Evolutionary conservation across 176 grass and related monocot genomes (phyloP), one percentile per base, ranked within the genome.

Genomic region (Avena eriantha): DNA sequence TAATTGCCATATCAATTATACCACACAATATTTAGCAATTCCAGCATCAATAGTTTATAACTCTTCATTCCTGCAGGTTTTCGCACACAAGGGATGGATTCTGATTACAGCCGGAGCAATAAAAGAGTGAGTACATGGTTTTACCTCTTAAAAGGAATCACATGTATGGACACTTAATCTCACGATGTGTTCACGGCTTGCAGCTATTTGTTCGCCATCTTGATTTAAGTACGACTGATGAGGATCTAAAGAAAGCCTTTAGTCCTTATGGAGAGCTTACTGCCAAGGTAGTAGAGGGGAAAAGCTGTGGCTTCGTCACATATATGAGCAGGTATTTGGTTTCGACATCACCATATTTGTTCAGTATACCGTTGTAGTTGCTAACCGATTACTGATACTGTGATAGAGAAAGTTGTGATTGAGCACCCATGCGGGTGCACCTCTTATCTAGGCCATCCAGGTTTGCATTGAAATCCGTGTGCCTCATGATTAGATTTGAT

Each of bases 171-270:
- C n/a, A 82, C 23, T 53, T 72, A 36, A 81, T 48, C 26, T 59
- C 46, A 82, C 16, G 9, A 46, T 51, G 3, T n/a, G 29, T 78
- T 82, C 24, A 59, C 63, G 77, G 3, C 53, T 84, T 83, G 36
- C 77, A 94, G 93, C 58, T 94, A 76, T 92, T 94, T 88, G 74
- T 94, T 50, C 74, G 87, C 47, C 26, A 53, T 16, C 82, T 94
- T 83, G 85, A 85, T 56, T 59, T 57, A 45, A 84, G 80, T 46
- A 79, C 88, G 43, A 90, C 81, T 80, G 79, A 83, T 80, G 90
- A 89, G 75, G 84, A 87, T 89, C 34, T 94, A 8, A 70, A 58
- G 49, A 78, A 85, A 82, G 67, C 85, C 34, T 94, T 90, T 80
- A 76, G 72, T 70, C 90, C 75, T 46, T 92, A 88, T 77, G 93